Evolutionary conservation across 257 asterid genomes (phyloP), one percentile per base, ranked within the genome.

Genomic region (Linderniella brevidens): DNA sequence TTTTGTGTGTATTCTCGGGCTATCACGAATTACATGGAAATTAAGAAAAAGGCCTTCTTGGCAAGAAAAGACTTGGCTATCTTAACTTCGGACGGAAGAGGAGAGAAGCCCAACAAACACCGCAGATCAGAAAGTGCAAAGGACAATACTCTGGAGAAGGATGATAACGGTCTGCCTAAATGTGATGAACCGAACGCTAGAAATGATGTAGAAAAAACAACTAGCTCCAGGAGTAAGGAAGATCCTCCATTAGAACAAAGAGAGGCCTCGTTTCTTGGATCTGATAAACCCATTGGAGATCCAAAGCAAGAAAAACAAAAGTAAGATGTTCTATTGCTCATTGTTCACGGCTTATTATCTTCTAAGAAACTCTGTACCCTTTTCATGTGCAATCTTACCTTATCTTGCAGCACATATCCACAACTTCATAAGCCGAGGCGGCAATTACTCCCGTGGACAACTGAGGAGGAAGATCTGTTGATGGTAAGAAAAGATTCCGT

Each of bases 1-100:
- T 82, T 82, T 64, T 86, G 96, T 72, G 74, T 81, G 51, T 79
- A 74, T 61, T 70, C 80, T 56, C 78, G 43, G 48, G 75, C 96
- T 50, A 56, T 86, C 44, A 66, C 77, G 11, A 64, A 64, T 61
- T 70, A 56, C 64, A 25, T 54, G 52, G 73, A 74, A 56, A 46
- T 38, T 47, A 77, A 74, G 80, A 58, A 53, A 50, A 67, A 65
- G 49, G 58, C 54, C 42, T 58, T 81, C 38, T 49, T 55, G 51
- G 72, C 83, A 25, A 72, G 83, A 68, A 76, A 68, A 58, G 71
- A 74, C 29, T 65, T 81, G 48, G 39, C 68, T 46, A 45, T 67
- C 49, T 79, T 86, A 55, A 13, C 76, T 49, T 54, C 73, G 50
- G 12, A 37, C 46, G 69, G 61, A 14, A 50, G 53, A 51, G 57